Evolutionary conservation across 352 stramenopile species (phyloP), one percentile per base, ranked within the genome.

Genomic region (Globisporangium sylvaticum): DNA sequence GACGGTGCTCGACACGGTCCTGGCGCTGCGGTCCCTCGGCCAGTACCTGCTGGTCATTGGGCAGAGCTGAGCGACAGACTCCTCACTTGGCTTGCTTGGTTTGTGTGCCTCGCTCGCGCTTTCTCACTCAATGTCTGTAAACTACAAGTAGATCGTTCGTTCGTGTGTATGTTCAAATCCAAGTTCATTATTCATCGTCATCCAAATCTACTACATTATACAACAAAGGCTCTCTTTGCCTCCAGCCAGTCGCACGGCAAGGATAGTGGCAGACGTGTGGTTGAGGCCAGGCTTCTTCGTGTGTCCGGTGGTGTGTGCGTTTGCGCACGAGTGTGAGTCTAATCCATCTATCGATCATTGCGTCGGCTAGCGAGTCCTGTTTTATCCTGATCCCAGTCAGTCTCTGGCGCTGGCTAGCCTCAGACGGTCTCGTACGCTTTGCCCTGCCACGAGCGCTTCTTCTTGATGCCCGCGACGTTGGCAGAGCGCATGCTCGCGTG

Each of bases 391-490:
- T 44, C 14, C 37, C 15, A 44, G 37, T 20, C 22, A 44, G 37
- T 31, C 22, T 15, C 24, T 20, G 14, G 22, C 25, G 42, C 18
- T 18, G 37, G 37, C 37, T 20, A 20, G 37, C 37, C 37, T 70
- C 65, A 90, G 58, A 91, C 83, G 2, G 80, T 89, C 53, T 92
- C 80, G 71, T 87, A 90, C 39, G 72, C 74, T 44, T 90, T 90
- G 46, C 67, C 79, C 55, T 89, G 74, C 80, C 82, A 90, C 61
- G 84, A 92, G 67, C 29, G 54, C 27, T 58, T 73, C 55, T n/a
- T 59, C 54, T 39, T 82, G 31, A 76, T 69, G n/a, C 80, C 77
- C 7, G 76, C 79, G 6, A 76, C 80, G 18, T 70, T 73, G 25
- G 27, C 63, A n/a, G 4, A 56, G 46, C 20, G 82, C 55, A 83